These are phyloP conservation scores for Monosporascus cannonballus DNA, from an alignment of 2,329 filamentous ascomycete species.

Conservation along the genomic window DNA sequence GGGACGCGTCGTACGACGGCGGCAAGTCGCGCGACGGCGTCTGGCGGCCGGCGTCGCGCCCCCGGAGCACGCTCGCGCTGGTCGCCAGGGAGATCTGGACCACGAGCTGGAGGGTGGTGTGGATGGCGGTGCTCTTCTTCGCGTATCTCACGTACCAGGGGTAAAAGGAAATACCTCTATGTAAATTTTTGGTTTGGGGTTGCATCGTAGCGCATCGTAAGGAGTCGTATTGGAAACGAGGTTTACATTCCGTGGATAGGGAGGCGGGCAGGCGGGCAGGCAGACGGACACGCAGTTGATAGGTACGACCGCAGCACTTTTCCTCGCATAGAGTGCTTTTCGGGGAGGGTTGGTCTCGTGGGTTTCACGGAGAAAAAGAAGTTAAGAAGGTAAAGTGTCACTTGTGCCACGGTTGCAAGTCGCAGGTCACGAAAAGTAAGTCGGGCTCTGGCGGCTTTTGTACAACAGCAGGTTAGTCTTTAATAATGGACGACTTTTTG, in stretches of 20 bases:
- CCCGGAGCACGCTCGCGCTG: conserved; percentile 34
- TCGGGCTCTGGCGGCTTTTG: too few species aligned
- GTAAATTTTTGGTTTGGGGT: not conserved
- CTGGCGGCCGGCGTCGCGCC: conserved; percentile 21
- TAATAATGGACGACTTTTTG: too few species aligned
- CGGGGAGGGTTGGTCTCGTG: too few species aligned
- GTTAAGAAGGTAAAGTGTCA: too few species aligned
- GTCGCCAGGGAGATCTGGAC: conserved; percentile 56
- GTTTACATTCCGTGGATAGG: not conserved
- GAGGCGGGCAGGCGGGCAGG: not conserved
- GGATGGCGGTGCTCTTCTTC: conserved; percentile 60
- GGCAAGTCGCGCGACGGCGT: conserved; percentile 22
- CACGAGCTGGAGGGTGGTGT: conserved; percentile 55
- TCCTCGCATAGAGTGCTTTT: too few species aligned
- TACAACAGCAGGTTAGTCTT: too few species aligned
- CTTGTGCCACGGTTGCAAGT: too few species aligned
- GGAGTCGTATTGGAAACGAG: not conserved
- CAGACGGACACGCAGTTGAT: not conserved
- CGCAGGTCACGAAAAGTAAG: too few species aligned
- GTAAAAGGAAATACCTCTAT: conserved; percentile 25
- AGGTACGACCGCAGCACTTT: too few species aligned
- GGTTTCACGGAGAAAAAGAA: too few species aligned
- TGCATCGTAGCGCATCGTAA: not conserved
- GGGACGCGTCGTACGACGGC: conserved; percentile 37
- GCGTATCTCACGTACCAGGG: conserved; percentile 60